Percentiles rank a stretch among this genome's conserved stretches.
These are phyloP conservation scores for Lentinula sp. DNA, from an alignment of 768 basidiomycete genomes.

Conservation along the genomic window DNA sequence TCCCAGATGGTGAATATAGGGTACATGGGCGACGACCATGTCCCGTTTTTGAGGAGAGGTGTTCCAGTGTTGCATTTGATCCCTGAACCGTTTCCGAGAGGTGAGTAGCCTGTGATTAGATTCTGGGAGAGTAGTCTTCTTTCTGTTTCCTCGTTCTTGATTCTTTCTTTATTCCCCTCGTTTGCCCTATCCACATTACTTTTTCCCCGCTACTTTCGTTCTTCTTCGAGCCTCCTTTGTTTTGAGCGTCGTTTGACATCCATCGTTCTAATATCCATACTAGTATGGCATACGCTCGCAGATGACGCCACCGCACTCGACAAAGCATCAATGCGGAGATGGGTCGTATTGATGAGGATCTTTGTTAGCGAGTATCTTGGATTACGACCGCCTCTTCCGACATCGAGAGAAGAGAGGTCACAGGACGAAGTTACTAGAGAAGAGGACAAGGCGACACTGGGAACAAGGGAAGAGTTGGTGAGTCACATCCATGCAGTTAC, in stretches of 20 bases:
- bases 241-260: too few species aligned
- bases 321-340: slow-evolving; percentile 77
- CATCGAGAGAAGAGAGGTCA: neutral
- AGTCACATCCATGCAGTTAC: neutral
- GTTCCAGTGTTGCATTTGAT: slow-evolving; percentile 91
- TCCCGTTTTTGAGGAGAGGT: slow-evolving; percentile 80
- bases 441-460: too few species aligned
- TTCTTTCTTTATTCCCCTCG: neutral
- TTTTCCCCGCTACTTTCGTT: too few species aligned
- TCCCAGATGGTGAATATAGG: slow-evolving; percentile 29
- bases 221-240: too few species aligned
- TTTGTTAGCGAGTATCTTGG: slow-evolving; percentile 90
- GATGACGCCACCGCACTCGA: slow-evolving; percentile 89
- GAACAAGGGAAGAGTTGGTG: neutral
- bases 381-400: slow-evolving; percentile 36
- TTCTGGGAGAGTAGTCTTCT: neutral
- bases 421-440: too few species aligned
- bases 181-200: too few species aligned
- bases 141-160: neutral
- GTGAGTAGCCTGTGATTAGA: slow-evolving; percentile 66
- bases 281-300: slow-evolving; percentile 30
- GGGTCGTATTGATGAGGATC: slow-evolving; percentile 84
- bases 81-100: slow-evolving; percentile 78
- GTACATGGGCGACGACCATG: slow-evolving; percentile 87
- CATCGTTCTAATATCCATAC: too few species aligned